Evolutionary conservation across 805 yeast species (phyloP).

Genomic region (Grigorovia yakushimaensis): DNA sequence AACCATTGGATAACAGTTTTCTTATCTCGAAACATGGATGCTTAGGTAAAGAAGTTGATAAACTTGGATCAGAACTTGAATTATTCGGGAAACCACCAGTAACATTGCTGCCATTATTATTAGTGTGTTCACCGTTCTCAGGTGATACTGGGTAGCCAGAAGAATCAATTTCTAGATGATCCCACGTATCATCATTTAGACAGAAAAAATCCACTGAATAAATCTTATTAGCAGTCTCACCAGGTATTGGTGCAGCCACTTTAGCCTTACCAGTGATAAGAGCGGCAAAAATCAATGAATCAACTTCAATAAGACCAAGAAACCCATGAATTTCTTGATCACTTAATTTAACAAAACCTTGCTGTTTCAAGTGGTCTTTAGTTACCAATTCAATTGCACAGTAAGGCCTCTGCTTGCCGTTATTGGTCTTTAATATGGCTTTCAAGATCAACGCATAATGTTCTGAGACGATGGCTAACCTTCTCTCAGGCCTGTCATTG

Average conservation of each 20-base stretch:
- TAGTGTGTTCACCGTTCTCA: slow-evolving; percentile 19
- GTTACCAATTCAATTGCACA: slow-evolving; percentile 44
- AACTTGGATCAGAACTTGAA: not conserved
- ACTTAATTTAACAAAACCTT: slow-evolving; percentile 35
- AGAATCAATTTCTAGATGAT: slow-evolving; percentile 57
- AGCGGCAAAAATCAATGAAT: slow-evolving; percentile 60
- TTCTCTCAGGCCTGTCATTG: slow-evolving; percentile 22
- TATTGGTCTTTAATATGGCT: slow-evolving; percentile 27
- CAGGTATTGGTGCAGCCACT: slow-evolving; percentile 75
- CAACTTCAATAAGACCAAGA: slow-evolving; percentile 69
- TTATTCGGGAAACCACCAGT: not conserved
- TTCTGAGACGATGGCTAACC: slow-evolving; percentile 26
- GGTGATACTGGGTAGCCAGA: slow-evolving; percentile 54
- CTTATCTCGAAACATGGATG: slow-evolving; percentile 81
- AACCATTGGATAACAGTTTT: slow-evolving; percentile 74
- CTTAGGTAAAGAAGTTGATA: slow-evolving; percentile 30
- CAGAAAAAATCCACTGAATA: slow-evolving; percentile 82
- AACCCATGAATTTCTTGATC: slow-evolving; percentile 50
- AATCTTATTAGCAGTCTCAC: slow-evolving; percentile 72
- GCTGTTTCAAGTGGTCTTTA: slow-evolving; percentile 25
- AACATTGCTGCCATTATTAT: not conserved
- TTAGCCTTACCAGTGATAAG: slow-evolving; percentile 66
- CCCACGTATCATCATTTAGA: slow-evolving; percentile 66
- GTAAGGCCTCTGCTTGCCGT: slow-evolving; percentile 20
- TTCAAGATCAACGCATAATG: slow-evolving; percentile 40